A percentile compares a stretch with the other conserved stretches of the same genome.
Conservation (phyloP, 2,329 filamentous ascomycete species). For the Xylaria multiplex region DNA sequence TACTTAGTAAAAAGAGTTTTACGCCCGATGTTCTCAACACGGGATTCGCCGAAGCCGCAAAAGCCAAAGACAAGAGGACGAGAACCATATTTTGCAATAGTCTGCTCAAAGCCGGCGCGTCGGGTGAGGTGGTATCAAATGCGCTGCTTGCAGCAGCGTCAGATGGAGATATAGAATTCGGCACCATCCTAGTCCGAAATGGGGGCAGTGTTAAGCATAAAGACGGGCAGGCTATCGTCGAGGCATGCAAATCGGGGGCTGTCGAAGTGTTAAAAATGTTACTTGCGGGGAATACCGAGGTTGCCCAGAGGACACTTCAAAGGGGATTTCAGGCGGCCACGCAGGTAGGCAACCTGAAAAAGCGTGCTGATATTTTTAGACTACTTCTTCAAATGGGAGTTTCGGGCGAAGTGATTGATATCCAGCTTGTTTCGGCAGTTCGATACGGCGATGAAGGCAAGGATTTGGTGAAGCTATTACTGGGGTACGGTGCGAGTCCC, state of each 20-base stretch:
- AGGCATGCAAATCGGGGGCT: slow-evolving; percentile 63
- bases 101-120: slow-evolving; percentile 59
- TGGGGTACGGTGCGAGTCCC: slow-evolving; percentile 63
- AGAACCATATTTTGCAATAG: slow-evolving; percentile 58
- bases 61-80: slow-evolving; percentile 52
- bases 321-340: slow-evolving; percentile 66
- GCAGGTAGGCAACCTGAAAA: slow-evolving; percentile 60
- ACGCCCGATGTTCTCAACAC: slow-evolving; percentile 53
- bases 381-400: slow-evolving; percentile 62
- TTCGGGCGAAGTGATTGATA: slow-evolving; percentile 61
- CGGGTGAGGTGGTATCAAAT: slow-evolving; percentile 57
- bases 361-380: slow-evolving; percentile 61
- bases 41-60: slow-evolving; percentile 57
- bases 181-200: slow-evolving; percentile 61
- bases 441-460: slow-evolving; percentile 61
- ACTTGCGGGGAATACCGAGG: slow-evolving; percentile 54
- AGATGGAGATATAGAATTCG: slow-evolving; percentile 63
- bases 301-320: slow-evolving; percentile 57
- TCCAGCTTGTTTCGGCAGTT: slow-evolving; percentile 63
- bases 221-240: slow-evolving; percentile 63
- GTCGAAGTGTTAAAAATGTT: slow-evolving; percentile 62
- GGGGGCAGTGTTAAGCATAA: slow-evolving; percentile 63
- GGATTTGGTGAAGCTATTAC: slow-evolving; percentile 60
- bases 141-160: slow-evolving; percentile 62
- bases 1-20: slow-evolving; percentile 56